Evolutionary conservation across 768 basidiomycete species (phyloP), one percentile per base, ranked within the genome.

Genomic region (Agaricus sinodeliciosus): DNA sequence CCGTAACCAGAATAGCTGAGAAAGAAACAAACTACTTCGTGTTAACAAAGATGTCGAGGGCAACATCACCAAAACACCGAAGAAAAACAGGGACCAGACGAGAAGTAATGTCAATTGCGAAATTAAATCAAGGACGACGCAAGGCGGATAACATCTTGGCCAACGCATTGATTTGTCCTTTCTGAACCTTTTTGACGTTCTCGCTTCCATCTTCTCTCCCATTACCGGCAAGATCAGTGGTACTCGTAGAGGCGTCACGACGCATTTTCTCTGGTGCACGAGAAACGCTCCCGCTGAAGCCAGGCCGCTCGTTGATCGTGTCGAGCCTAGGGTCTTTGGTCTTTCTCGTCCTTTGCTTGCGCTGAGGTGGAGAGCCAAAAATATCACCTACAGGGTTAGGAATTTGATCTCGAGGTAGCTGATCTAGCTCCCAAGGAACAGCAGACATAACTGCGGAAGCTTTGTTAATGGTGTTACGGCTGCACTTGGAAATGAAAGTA

Each of bases 91-190:
- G 43, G 43, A 52, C 36, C 43, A 27, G 42, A 48, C 37, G 50
- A 40, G 28, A 37, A 47, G 25, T 28, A 47, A 54, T 48, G 51
- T 53, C 44, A 46, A 53, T 41, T 19, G 44, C 18, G 51, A 46
- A 46, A 53, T 18, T 35, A 48, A 47, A 54, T 54, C 52, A 54
- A 42, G 52, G 52, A 62, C 84, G 84, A 62, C 86, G 77, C 69
- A 90, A 68, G 48, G 87, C 86, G 53, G 84, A 90, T 54, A 94
- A 72, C 89, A 94, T 90, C 83, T 94, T 94, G 54, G 91, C 91
- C 61, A 94, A 74, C 39, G 89, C 80, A 62, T 85, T 84, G 71
- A 93, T 93, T 74, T 94, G 92, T 44, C 86, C 88, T 69, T 85
- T 92, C 73, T 90, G 85, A 62, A 89, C 85, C 72, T 87, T 91